Conservation (phyloP, 768 basidiomycete species). For the Lactarius deliciosus region DNA sequence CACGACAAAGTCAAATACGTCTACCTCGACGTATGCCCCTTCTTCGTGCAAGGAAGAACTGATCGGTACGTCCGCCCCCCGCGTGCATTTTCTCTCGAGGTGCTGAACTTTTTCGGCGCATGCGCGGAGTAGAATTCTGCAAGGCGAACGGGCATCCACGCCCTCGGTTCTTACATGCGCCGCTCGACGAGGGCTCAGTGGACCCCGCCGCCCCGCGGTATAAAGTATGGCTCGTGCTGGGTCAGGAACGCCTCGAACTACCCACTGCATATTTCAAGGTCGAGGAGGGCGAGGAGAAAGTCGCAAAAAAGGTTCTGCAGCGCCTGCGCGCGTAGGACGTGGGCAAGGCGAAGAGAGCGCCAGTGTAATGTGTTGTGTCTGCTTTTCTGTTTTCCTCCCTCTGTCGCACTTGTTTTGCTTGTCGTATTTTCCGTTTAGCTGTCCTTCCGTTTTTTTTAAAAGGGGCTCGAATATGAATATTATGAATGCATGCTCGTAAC, state of each 20-base stretch:
- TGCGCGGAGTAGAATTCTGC: constrained; percentile 14
- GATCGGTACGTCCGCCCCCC: constrained; percentile 4
- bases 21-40: no score
- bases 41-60: constrained; percentile 16
- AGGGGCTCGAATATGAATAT: no score
- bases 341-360: background rate
- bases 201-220: background rate
- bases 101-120: background rate
- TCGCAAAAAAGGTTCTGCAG: constrained; percentile 30
- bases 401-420: background rate
- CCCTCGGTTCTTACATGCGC: constrained; percentile 10
- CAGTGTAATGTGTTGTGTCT: background rate
- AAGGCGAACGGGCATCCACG: background rate
- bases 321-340: constrained; percentile 23
- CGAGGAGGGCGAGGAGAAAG: constrained; percentile 29
- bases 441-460: no score
- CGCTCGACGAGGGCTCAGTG: background rate
- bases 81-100: background rate
- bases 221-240: constrained; percentile 31
- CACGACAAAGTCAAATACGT: background rate
- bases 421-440: no score
- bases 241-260: constrained; percentile 30
- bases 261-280: constrained; percentile 20
- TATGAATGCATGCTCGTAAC: background rate
- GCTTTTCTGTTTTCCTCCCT: no score